Base-by-base conservation (phyloP, 352 stramenopile species). In the Globisporangium acanthophoron region DNA sequence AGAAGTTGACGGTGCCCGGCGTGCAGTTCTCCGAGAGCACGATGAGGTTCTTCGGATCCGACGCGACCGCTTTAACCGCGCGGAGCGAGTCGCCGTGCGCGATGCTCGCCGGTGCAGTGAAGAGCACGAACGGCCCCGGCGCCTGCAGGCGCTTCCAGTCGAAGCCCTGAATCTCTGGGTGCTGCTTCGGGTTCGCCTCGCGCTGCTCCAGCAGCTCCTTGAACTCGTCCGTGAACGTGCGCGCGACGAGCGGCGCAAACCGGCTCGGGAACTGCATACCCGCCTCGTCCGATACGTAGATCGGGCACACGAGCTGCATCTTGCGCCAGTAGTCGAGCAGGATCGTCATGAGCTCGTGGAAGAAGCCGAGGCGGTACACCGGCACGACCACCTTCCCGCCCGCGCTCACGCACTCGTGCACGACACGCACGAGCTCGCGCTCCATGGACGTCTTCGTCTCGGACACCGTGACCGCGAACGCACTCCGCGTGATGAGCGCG, bases 301-400 rank as follows among this genome's bases (percentile, higher is more conserved):
- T 90, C 11, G 84, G 84, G 48, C 71, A 78, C 29, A 45, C 45
- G 3, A 80, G 24, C 12, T 70, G 56, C 67, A 90, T 76, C n/a
- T 76, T 69, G 9, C 74, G 64, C 86, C 84, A 95, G 63, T 89
- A 87, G 7, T 85, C 71, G 31, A 86, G 56, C 49, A 95, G 60
- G 51, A 94, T 82, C 29, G 78, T 75, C 31, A 84, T 54, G 27
- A 95, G 56, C 54, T 95, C 86, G 48, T 95, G 84, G 49, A 94
- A 80, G 52, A 94, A 95, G 2, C 86, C 86, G 13, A 87, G 63
- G 9, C 72, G 74, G 54, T 90, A 85, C 11, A 95, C 70, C 0
- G 86, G 86, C 29, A 95, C 85, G 21, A 95, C 76, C 16, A 95
- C 86, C 76, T 95, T 95, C 33, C 86, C 86, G 13, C 77, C 71